Base-by-base conservation (phyloP, 2,329 filamentous ascomycete genomes). In the Pseudopithomyces chartarum region DNA sequence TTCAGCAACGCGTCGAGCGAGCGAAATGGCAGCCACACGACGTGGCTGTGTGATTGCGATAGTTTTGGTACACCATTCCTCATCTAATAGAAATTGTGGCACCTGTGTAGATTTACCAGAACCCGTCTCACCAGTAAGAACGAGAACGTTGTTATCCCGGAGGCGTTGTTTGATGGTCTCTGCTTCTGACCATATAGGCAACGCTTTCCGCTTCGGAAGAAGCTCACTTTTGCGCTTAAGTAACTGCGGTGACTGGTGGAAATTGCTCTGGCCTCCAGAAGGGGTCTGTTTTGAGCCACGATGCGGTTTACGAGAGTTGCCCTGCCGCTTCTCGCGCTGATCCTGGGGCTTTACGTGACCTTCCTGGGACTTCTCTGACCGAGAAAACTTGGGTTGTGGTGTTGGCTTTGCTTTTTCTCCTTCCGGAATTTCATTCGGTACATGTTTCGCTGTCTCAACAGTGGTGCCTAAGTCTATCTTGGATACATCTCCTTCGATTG, bases 51-150 rank as follows among this genome's bases (percentile, higher is more conserved):
- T 99, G 59, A 98, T 92, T 7, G 93, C 95, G 62, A 99, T 92
- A 39, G 68, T 69, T 67, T 90, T 89, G 34, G 82, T 84, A 73
- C 92, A 97, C 92, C 93, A 98, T 6, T 85, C 78, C 69, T 97
- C 90, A 23, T 82, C 79, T 44, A 89, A 85, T 7, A 99, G 80
- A 60, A 97, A 97, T 69, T 98, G 95, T 0, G 95, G 94, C 0
- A 97, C 88, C 76, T 99, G 95, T 0, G 95, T 99, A 79, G 91
- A 96, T 78, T 99, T 99, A 72, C 95, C 95, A 13, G 91, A 96
- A 73, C 95, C 95, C 0, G 95, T 99, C 75, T 98, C 94, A 79
- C 94, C 94, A 2, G 95, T 89, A 13, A 99, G 80, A 0, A 99
- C 82, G 50, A 99, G 84, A 1, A 97, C 86, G 67, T 96, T 86